These are phyloP conservation scores for Talaromyces sp. DNA, from an alignment of 2,329 filamentous ascomycete species.

Conservation along the genomic window DNA sequence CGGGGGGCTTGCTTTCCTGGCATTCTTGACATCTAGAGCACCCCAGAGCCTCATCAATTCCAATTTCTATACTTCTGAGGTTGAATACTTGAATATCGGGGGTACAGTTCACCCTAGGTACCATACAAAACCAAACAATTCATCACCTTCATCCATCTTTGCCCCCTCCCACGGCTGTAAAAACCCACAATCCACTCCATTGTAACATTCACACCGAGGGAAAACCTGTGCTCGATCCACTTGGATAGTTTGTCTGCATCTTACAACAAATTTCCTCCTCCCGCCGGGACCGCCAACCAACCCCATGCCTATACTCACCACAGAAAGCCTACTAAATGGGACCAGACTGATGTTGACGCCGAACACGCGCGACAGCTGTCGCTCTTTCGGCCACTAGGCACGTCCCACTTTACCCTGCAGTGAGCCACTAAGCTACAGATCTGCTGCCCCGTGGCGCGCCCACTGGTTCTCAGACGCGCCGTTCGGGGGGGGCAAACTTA, in stretches of 20 bases:
- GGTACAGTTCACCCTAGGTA: too few species aligned
- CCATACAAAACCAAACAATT: background rate
- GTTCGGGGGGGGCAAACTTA: constrained; percentile 3
- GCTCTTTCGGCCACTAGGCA: constrained; percentile 49
- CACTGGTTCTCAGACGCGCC: constrained; percentile 30
- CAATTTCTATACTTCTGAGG: background rate
- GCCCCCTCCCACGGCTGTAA: too few species aligned
- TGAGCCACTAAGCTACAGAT: constrained; percentile 36
- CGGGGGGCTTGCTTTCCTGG: too few species aligned
- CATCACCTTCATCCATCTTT: background rate
- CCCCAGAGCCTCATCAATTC: background rate
- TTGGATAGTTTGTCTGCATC: constrained; percentile 12
- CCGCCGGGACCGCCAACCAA: constrained; percentile 19
- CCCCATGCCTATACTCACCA: too few species aligned
- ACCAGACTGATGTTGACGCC: constrained; percentile 32
- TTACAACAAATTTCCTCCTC: constrained; percentile 11
- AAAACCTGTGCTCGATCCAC: constrained; percentile 9
- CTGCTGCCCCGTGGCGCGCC: constrained; percentile 36
- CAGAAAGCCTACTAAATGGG: constrained; percentile 24
- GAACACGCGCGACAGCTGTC: constrained; percentile 47
- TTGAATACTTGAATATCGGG: too few species aligned
- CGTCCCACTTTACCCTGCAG: constrained; percentile 28
- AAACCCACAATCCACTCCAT: background rate
- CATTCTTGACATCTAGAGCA: too few species aligned
- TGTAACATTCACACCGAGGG: background rate